These are phyloP conservation scores for Paratinospora sagittata DNA, from an alignment of 164 flowering plant genomes.

Conservation along the genomic window DNA sequence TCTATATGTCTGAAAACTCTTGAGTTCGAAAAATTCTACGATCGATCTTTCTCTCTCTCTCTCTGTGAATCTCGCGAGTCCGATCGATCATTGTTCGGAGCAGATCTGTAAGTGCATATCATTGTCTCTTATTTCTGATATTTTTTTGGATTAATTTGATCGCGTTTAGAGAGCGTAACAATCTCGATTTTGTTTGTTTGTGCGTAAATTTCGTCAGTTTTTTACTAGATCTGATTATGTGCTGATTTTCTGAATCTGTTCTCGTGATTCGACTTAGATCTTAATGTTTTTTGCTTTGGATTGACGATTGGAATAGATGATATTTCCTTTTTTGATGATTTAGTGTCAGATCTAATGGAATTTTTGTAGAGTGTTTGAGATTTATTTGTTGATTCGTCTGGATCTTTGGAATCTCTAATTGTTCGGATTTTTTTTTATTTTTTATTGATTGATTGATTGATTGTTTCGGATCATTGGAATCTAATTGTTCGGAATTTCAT, in stretches of 20 bases:
- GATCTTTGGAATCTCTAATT: neutral
- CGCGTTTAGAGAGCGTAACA: too few species aligned
- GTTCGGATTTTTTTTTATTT: too few species aligned
- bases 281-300: neutral
- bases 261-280: neutral
- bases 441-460: too few species aligned
- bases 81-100: neutral
- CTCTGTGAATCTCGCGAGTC: neutral
- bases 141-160: neutral
- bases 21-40: neutral
- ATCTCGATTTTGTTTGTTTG: too few species aligned
- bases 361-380: too few species aligned
- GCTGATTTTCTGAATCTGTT: neutral
- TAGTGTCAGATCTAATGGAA: neutral
- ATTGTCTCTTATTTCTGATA: neutral
- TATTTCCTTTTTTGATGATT: neutral
- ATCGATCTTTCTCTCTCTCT: neutral
- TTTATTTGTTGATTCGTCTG: neutral
- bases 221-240: neutral
- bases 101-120: conserved; percentile 7
- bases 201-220: neutral
- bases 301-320: too few species aligned
- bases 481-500: neutral
- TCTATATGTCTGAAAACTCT: neutral
- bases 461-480: neutral